These are phyloP conservation scores for Aphanomyces euteiches DNA, from an alignment of 352 stramenopile species.

Conservation along the genomic window DNA sequence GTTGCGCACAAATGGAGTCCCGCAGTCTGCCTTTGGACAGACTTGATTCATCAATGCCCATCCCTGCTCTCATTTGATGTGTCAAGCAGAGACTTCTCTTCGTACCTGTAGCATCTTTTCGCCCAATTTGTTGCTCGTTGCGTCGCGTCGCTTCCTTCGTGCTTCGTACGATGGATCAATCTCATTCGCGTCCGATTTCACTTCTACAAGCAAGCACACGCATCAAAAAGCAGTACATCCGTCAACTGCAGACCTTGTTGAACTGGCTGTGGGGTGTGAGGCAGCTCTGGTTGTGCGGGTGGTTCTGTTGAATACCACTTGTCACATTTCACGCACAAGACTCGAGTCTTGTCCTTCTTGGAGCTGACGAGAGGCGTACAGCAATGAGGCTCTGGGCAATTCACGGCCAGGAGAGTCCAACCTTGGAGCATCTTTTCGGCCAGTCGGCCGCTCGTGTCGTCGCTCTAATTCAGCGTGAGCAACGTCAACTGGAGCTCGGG, in stretches of 20 bases:
- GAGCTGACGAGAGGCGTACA: slow-evolving; percentile 22
- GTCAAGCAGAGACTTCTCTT: not conserved
- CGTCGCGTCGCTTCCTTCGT: slow-evolving; percentile 65
- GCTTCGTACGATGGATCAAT: not conserved
- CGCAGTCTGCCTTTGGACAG: slow-evolving; percentile 67
- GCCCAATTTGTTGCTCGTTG: slow-evolving; percentile 65
- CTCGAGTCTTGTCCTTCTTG: slow-evolving; percentile 6
- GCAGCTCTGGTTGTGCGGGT: not conserved
- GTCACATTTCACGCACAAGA: slow-evolving; percentile 29
- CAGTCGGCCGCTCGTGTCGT: slow-evolving; percentile 16
- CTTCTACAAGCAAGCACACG: too few species aligned
- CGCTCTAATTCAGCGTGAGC: not conserved
- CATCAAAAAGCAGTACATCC: too few species aligned
- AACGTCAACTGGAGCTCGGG: too few species aligned
- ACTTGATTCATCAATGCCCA: slow-evolving; percentile 72
- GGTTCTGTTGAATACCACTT: slow-evolving; percentile 23
- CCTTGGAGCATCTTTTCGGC: slow-evolving; percentile 26
- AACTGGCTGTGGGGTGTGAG: not conserved
- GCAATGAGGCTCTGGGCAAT: slow-evolving; percentile 17
- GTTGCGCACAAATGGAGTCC: slow-evolving; percentile 73
- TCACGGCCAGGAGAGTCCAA: slow-evolving; percentile 23
- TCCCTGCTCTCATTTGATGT: slow-evolving; percentile 36
- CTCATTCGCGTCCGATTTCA: too few species aligned
- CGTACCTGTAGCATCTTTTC: slow-evolving; percentile 77
- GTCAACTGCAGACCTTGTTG: not conserved